Evolutionary conservation across 1,284 basidiomycete species (phyloP), one percentile per base, ranked within the genome.

Genomic region (Farysia itapuensis): DNA sequence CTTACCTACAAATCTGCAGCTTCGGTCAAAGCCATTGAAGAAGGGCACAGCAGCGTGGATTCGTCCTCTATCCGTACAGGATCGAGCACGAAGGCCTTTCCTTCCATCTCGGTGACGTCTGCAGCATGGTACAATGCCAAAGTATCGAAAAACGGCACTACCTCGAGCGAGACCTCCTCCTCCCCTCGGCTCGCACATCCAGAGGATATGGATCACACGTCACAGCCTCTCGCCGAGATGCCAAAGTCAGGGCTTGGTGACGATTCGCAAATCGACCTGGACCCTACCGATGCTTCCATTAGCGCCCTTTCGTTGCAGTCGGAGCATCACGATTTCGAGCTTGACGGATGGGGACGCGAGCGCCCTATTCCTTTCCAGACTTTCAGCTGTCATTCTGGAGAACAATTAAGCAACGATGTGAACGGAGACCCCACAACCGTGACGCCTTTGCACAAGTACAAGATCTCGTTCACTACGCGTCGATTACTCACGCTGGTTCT

Each of bases 101-200:
- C 61, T 1, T 60, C 56, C n/a, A 59, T 64, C 35, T 64, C 61
- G 18, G 51, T 64, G 19, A 64, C 61, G 3, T 60, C 61, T 7
- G 61, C 61, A n/a, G 61, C 61, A 15, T 64, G 61, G 61, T 64
- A 64, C 57, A 53, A 53, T 32, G 48, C 60, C 11, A 59, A 60
- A 40, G 39, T 43, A 2, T 24, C 50, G 13, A 53, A 58, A 13
- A 39, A 45, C 1, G 46, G 53, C 2, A 26, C 50, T 12, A 18
- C 4, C 14, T 7, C 36, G 21, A 39, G 37, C 1, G 30, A 39
- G 8, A 35, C 33, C 14, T 36, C 54, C 1, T 30, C 32, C 1
- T 48, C 57, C 6, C 44, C 45, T 2, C 48, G 46, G 29, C 35
- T 48, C 6, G 11, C 26, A 28, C n/a, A n/a, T n/a, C n/a, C n/a